phyloP scores from a whole-genome alignment of 306 rosid species.

The Dalbergia oliveri region DNA sequence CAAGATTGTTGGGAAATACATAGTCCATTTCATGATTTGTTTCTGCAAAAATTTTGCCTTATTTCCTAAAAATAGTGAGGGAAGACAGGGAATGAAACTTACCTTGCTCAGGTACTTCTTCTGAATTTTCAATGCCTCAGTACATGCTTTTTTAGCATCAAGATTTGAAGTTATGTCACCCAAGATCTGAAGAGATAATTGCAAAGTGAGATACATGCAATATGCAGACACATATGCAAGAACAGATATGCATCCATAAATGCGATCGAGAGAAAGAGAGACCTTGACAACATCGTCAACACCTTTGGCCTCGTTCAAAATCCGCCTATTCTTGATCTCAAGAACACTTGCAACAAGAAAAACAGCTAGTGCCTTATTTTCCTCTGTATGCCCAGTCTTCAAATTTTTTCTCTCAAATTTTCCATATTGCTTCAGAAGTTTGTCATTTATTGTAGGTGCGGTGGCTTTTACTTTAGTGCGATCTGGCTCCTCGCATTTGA shows the following conservation, averaged over 20 bases:
- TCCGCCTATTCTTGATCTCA: slow-evolving; percentile 78
- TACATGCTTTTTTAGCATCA: slow-evolving; percentile 88
- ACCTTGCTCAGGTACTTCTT: slow-evolving; percentile 90
- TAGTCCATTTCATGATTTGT: slow-evolving; percentile 2
- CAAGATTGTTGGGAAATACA: neutral
- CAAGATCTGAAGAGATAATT: slow-evolving; percentile 68
- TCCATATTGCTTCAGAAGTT: slow-evolving; percentile 78
- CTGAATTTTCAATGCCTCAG: slow-evolving; percentile 86
- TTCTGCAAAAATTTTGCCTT: neutral
- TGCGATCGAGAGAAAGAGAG: slow-evolving; percentile 31
- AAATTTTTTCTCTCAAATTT: slow-evolving; percentile 82
- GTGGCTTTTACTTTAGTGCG: slow-evolving; percentile 38
- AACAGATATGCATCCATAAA: neutral
- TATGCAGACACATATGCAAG: slow-evolving; percentile 33
- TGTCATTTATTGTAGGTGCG: slow-evolving; percentile 57
- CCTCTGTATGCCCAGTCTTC: slow-evolving; percentile 66
- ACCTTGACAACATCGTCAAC: slow-evolving; percentile 91
- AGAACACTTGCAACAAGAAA: slow-evolving; percentile 93
- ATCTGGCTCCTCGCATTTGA: slow-evolving; percentile 59
- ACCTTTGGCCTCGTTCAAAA: slow-evolving; percentile 87
- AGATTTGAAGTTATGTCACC: slow-evolving; percentile 76
- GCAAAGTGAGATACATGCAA: slow-evolving; percentile 35
- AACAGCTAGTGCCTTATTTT: slow-evolving; percentile 66
- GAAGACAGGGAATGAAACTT: slow-evolving; percentile 37
- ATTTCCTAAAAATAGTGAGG: neutral